These are phyloP conservation scores for Sporothrix curviconia DNA, from an alignment of 2,329 filamentous ascomycete species.

Conservation along the genomic window DNA sequence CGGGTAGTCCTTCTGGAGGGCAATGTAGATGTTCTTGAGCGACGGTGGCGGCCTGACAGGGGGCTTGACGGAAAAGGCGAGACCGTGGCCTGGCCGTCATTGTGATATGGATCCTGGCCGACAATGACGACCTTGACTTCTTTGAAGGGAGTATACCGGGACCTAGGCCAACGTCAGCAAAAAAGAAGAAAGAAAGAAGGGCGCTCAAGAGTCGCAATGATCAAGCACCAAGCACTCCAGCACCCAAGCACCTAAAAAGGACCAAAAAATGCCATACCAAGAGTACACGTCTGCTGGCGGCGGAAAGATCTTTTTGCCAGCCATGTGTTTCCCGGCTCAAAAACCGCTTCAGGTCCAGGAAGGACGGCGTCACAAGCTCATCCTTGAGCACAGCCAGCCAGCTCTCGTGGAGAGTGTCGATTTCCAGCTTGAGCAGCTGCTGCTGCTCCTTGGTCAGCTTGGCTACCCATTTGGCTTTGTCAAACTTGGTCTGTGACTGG, in stretches of 20 bases:
- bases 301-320: conserved; percentile 76
- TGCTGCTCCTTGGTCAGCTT: conserved; percentile 75
- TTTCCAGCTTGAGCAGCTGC: conserved; percentile 77
- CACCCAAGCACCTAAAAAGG: not conserved
- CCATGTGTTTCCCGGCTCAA: conserved; percentile 66
- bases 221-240: no score
- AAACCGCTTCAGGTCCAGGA: conserved; percentile 83
- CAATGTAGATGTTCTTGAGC: conserved; percentile 87
- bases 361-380: conserved; percentile 70
- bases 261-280: conserved; percentile 53
- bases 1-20: conserved; percentile 78
- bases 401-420: conserved; percentile 83
- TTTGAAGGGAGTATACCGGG: conserved; percentile 81
- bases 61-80: conserved; percentile 89
- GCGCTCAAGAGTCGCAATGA: no score
- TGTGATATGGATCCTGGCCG: conserved; percentile 97
- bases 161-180: conserved; percentile 53
- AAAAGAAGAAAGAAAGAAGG: no score
- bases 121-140: conserved; percentile 88
- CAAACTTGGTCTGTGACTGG: conserved; percentile 53
- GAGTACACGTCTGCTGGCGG: conserved; percentile 87
- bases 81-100: conserved; percentile 86
- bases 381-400: conserved; percentile 89
- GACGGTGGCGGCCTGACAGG: conserved; percentile 85
- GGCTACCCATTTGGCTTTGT: conserved; percentile 86